These are phyloP conservation scores for Podaxis sp. DNA, from an alignment of 768 basidiomycete genomes.

Conservation along the genomic window DNA sequence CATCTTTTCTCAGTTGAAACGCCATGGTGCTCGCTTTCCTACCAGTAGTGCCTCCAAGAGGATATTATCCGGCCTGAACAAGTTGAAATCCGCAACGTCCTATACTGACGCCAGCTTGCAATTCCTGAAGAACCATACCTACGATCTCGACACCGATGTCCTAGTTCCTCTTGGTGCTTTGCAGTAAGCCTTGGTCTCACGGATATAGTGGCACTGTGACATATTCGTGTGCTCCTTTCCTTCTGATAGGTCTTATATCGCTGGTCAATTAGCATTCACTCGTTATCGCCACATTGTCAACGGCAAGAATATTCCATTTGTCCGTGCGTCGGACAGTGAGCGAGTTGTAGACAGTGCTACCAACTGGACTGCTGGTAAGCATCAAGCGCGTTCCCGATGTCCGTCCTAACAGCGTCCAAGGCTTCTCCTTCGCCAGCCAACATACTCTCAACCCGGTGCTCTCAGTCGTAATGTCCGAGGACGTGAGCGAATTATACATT, in stretches of 20 bases:
- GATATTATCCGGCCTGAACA: constrained; percentile 49
- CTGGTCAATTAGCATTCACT: constrained; percentile 49
- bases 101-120: constrained; percentile 45
- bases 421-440: constrained; percentile 56
- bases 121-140: constrained; percentile 59
- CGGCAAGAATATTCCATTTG: constrained; percentile 44
- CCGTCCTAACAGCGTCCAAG: constrained; percentile 30
- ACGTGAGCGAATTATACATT: constrained; percentile 32
- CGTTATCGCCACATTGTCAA: constrained; percentile 54
- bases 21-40: constrained; percentile 81
- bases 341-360: constrained; percentile 69
- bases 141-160: constrained; percentile 53
- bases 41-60: constrained; percentile 43
- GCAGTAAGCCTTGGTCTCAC: constrained; percentile 44
- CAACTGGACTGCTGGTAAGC: constrained; percentile 67
- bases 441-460: constrained; percentile 44
- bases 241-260: constrained; percentile 31
- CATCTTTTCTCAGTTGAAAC: constrained; percentile 52
- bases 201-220: not conserved
- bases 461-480: constrained; percentile 57
- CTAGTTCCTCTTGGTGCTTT: constrained; percentile 64
- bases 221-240: not conserved
- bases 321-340: constrained; percentile 42
- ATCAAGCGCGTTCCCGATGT: not conserved
- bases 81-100: constrained; percentile 45